Percentiles rank a stretch among this genome's conserved stretches.
phyloP scores from a whole-genome alignment of 2,329 filamentous ascomycete genomes.

The Colletotrichum chlorophyti region DNA sequence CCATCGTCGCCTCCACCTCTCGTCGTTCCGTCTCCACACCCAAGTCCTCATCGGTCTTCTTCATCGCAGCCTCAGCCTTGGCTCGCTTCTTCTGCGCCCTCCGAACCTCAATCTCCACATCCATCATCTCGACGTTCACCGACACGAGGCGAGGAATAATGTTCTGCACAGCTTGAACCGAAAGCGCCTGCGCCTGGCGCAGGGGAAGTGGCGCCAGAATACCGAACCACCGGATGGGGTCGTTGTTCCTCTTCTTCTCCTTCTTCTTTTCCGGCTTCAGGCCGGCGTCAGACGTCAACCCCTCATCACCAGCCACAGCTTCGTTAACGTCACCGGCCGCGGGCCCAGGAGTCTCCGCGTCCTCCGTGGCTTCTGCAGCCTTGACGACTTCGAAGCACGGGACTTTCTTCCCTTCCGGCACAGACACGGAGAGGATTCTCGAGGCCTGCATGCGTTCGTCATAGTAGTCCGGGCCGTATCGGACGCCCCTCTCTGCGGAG shows the following conservation, averaged over 20 bases:
- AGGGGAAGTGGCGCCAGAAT: slow-evolving; percentile 59
- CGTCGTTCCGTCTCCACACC: background rate
- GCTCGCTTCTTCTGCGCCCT: slow-evolving; percentile 62
- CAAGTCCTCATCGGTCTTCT: slow-evolving; percentile 35
- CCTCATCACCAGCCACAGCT: background rate
- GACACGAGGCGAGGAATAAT: slow-evolving; percentile 64
- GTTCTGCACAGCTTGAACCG: slow-evolving; percentile 61
- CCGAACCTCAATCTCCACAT: slow-evolving; percentile 73
- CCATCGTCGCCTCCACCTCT: background rate
- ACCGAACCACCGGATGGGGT: slow-evolving; percentile 68
- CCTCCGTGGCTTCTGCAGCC: slow-evolving; percentile 16
- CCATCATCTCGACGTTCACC: slow-evolving; percentile 65
- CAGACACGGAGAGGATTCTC: slow-evolving; percentile 46
- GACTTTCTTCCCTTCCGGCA: slow-evolving; percentile 18
- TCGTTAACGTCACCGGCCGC: background rate
- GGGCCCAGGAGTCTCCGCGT: background rate
- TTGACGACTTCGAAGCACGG: slow-evolving; percentile 33
- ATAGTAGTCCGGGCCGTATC: slow-evolving; percentile 75
- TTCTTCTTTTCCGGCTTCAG: slow-evolving; percentile 22
- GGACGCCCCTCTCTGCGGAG: slow-evolving; percentile 64
- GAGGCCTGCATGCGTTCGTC: slow-evolving; percentile 75
- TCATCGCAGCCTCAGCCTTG: slow-evolving; percentile 49
- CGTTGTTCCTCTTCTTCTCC: slow-evolving; percentile 34
- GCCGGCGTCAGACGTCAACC: background rate
- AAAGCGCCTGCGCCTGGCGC: slow-evolving; percentile 64